These are phyloP conservation scores for Aspergillus eucalypticola DNA, from an alignment of 2,329 filamentous ascomycete species.

Conservation along the genomic window DNA sequence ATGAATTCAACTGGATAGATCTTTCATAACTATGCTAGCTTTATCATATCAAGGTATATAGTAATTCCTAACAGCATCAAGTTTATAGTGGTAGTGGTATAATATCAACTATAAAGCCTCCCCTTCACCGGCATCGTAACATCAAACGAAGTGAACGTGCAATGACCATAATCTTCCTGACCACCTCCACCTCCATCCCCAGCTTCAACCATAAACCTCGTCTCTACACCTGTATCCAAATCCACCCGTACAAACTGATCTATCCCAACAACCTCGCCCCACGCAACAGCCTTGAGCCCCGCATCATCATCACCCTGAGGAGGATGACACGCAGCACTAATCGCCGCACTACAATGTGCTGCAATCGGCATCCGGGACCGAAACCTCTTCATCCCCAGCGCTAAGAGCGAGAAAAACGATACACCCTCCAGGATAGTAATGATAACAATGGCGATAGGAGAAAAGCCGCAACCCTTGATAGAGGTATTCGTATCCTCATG, in stretches of 20 bases:
- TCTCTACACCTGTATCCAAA: neutral
- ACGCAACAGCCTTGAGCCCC: constrained; percentile 24
- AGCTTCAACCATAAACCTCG: no score
- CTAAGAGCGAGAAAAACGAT: constrained; percentile 11
- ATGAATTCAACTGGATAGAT: no score
- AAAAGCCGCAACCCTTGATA: constrained; percentile 6
- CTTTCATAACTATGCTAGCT: no score
- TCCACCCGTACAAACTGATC: neutral
- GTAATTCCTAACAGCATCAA: no score
- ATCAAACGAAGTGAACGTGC: no score
- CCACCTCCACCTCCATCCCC: no score
- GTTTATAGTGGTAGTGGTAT: no score
- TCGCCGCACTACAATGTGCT: constrained; percentile 30
- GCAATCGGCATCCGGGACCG: constrained; percentile 30
- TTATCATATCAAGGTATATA: no score
- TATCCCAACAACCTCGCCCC: constrained; percentile 21
- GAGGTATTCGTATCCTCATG: neutral
- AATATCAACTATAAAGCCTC: no score
- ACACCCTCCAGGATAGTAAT: constrained; percentile 4
- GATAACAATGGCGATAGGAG: constrained; percentile 10
- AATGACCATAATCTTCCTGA: no score
- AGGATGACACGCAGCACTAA: constrained; percentile 36
- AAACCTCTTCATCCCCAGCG: constrained; percentile 19
- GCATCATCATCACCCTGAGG: constrained; percentile 18
- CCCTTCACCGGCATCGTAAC: no score